Evolutionary conservation across 139 green algal genomes (phyloP).

Genomic region (Ettlia oleoabundans): DNA sequence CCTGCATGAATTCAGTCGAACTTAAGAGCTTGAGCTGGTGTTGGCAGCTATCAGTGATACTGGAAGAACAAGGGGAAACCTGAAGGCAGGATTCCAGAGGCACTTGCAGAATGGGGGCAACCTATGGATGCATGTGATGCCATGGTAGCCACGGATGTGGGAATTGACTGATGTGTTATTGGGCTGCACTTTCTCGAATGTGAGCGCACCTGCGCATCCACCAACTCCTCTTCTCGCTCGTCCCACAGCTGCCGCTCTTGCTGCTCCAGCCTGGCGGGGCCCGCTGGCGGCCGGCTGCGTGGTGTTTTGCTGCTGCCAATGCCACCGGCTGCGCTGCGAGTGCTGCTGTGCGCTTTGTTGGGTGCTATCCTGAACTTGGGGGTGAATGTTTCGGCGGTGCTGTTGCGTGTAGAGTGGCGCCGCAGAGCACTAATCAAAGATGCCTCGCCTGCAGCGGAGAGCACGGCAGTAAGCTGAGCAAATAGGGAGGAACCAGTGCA

Average conservation of each 20-base stretch:
- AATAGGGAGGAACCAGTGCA: neutral
- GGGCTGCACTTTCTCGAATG: too few relatives aligned
- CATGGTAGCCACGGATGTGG: too few relatives aligned
- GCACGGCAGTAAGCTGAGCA: neutral
- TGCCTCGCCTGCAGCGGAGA: constrained; percentile 10
- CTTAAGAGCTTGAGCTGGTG: too few relatives aligned
- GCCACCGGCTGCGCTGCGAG: neutral
- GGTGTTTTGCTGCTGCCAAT: too few relatives aligned
- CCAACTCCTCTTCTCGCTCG: constrained; percentile 24
- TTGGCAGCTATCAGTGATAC: too few relatives aligned
- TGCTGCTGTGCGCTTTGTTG: neutral
- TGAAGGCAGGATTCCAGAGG: neutral
- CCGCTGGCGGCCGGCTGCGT: too few relatives aligned
- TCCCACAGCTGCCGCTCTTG: constrained; percentile 28
- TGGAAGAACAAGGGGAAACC: neutral
- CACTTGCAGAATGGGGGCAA: too few relatives aligned
- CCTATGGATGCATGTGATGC: too few relatives aligned
- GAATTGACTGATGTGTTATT: too few relatives aligned
- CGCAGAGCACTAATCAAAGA: constrained; percentile 11
- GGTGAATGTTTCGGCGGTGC: neutral
- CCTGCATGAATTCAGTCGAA: neutral
- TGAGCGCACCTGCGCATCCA: constrained; percentile 17
- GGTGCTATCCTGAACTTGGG: neutral
- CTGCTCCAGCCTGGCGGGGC: neutral
- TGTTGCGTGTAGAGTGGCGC: constrained; percentile 13